Base-by-base conservation (phyloP, 805 yeast genomes). In the Lachancea sp. region DNA sequence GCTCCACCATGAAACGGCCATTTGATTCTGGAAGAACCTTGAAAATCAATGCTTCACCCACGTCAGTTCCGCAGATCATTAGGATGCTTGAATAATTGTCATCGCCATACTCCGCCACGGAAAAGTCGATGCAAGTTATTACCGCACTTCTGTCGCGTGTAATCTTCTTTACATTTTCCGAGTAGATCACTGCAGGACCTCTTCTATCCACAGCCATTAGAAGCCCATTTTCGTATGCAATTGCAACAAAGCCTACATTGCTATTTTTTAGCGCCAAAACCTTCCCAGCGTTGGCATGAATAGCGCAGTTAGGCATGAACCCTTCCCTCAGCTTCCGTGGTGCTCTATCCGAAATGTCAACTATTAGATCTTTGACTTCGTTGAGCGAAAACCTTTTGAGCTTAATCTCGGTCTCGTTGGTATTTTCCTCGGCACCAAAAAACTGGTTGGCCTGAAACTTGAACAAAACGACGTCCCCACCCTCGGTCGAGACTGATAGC, bases 201-300 rank as follows among this genome's bases (percentile, higher is more conserved):
- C 96, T 72, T 45, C 85, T 71, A 65, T 91, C 97, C 47, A 90
- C 67, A 0, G 91, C 79, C 2, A 82, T 65, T 15, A 91, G 49
- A 30, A 78, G 72, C n/a, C 98, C 97, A 12, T 81, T 74, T 38
- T 74, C 74, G 60, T 84, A 88, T 0, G 85, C 95, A 35, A 86
- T 69, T 0, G 85, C 93, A 8, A 84, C 85, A 67, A 93, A 90
- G 0, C 96, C 96, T 40, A 88, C 71, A 50, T 82, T 75, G 49
- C 90, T 81, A 61, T 85, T 76, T 44, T 75, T 72, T 40, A 90
- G 49, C 1, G 85, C 75, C 0, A 90, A 70, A 9, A 85, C 81
- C 3, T 59, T 59, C 0, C 80, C 78, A 31, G 65, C 65, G 32
- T 67, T 58, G 15, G 74, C 72, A 34, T 72, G 67, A 15, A 80